A percentile compares a stretch with the other conserved stretches of the same genome.
phyloP scores from a whole-genome alignment of 176 grass and related monocot species.

The Juncus inflexus region DNA sequence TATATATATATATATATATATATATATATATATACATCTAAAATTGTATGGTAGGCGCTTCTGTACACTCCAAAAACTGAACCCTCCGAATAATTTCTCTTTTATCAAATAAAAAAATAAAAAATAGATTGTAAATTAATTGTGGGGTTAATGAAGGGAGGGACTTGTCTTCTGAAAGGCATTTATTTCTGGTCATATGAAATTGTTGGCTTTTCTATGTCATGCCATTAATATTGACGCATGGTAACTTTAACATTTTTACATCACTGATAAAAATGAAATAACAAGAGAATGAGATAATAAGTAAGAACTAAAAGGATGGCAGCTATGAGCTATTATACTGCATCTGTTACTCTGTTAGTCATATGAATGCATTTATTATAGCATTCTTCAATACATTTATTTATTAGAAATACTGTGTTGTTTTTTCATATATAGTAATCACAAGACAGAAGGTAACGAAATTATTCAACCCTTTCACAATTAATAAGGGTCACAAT shows the following conservation, averaged over 20 bases:
- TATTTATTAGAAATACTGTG: no score
- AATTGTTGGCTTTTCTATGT: background rate
- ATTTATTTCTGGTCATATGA: conserved; percentile 18
- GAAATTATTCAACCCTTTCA: no score
- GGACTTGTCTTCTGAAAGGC: conserved; percentile 6
- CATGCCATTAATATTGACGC: background rate
- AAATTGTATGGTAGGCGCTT: background rate
- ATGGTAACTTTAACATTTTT: background rate
- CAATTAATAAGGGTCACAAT: no score
- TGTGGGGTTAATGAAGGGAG: conserved; percentile 12
- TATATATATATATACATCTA: no score
- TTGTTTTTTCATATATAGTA: no score
- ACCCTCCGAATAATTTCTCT: background rate
- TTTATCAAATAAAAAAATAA: background rate
- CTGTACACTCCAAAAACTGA: background rate
- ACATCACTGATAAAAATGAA: background rate
- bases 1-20: no score
- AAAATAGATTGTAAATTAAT: background rate
- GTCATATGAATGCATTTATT: no score
- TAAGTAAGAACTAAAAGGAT: no score
- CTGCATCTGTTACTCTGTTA: no score
- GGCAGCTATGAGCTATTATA: no score
- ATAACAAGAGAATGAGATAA: background rate
- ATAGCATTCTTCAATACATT: no score
- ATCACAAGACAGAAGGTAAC: no score